Percentiles rank a stretch among this genome's conserved stretches.
Conservation (phyloP, 2,329 filamentous ascomycete species). For the Ilyonectria mors-panacis region DNA sequence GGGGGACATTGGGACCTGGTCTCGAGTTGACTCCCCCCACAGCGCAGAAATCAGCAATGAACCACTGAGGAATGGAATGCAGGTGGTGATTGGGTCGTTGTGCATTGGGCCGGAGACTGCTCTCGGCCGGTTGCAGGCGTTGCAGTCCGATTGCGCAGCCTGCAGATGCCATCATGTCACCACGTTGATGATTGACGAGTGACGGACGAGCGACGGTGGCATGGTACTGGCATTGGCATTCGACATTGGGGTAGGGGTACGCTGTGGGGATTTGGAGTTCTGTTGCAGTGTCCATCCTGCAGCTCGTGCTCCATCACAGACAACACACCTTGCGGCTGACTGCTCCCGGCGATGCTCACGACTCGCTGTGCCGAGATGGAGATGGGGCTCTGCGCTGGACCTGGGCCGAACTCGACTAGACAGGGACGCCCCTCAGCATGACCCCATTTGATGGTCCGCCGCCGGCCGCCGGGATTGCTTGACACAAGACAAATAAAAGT, state of each 20-base stretch:
- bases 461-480: conserved; percentile 19
- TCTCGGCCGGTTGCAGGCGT: conserved; percentile 13
- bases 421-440: not conserved
- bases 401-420: conserved; percentile 14
- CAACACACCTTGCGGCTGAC: conserved; percentile 23
- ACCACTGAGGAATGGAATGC: conserved; percentile 14
- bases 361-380: conserved; percentile 6
- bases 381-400: conserved; percentile 13
- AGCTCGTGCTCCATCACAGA: not conserved
- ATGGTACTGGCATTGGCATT: conserved; percentile 5
- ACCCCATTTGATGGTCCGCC: conserved; percentile 1
- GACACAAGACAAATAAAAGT: conserved; percentile 2
- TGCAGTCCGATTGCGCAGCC: conserved; percentile 18
- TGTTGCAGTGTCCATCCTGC: not conserved
- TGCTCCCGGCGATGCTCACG: conserved; percentile 9
- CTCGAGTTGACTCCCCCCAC: not conserved
- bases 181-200: not conserved
- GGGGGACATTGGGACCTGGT: conserved; percentile 21
- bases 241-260: not conserved
- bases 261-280: conserved; percentile 21
- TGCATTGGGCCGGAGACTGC: conserved; percentile 14
- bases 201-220: not conserved
- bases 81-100: not conserved
- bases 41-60: conserved; percentile 3
- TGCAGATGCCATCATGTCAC: conserved; percentile 5